A percentile compares a stretch with the other conserved stretches of the same genome.
Conservation (phyloP, 768 basidiomycete species). For the Naganishia vishniacii region DNA sequence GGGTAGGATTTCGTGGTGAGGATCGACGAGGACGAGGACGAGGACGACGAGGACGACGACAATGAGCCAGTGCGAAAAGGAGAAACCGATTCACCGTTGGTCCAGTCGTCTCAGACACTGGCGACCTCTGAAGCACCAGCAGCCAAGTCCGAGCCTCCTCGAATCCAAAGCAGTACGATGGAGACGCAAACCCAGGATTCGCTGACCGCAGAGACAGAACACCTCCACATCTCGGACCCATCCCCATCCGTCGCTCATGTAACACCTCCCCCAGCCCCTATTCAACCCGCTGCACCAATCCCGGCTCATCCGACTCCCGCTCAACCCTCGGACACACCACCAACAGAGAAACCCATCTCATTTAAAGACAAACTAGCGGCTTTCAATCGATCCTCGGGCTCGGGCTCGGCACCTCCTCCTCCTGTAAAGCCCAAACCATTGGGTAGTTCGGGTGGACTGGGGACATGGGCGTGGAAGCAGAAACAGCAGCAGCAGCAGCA, state of each 20-base stretch:
- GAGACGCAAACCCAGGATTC: neutral
- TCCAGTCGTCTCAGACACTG: neutral
- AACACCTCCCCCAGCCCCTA: neutral
- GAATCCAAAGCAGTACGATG: neutral
- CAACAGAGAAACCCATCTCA: constrained; percentile 26
- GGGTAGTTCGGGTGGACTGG: constrained; percentile 25
- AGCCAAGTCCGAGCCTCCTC: neutral
- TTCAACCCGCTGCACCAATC: neutral
- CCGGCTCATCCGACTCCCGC: constrained; percentile 10
- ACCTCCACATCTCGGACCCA: neutral
- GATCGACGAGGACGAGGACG: constrained; percentile 29
- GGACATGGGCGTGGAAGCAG: constrained; percentile 47
- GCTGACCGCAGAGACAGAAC: neutral
- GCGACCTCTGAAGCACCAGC: neutral
- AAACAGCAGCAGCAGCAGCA: constrained; percentile 35
- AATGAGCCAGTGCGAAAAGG: neutral
- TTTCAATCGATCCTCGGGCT: constrained; percentile 31
- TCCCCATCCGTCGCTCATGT: neutral
- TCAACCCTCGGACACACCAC: constrained; percentile 11
- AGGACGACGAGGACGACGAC: neutral
- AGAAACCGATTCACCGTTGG: neutral
- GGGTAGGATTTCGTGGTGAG: constrained; percentile 43
- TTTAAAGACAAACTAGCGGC: constrained; percentile 47
- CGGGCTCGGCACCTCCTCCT: constrained; percentile 31
- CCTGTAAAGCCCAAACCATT: constrained; percentile 46